Conservation (phyloP, 805 yeast species). For the Saccharomycopsis javanensis region DNA sequence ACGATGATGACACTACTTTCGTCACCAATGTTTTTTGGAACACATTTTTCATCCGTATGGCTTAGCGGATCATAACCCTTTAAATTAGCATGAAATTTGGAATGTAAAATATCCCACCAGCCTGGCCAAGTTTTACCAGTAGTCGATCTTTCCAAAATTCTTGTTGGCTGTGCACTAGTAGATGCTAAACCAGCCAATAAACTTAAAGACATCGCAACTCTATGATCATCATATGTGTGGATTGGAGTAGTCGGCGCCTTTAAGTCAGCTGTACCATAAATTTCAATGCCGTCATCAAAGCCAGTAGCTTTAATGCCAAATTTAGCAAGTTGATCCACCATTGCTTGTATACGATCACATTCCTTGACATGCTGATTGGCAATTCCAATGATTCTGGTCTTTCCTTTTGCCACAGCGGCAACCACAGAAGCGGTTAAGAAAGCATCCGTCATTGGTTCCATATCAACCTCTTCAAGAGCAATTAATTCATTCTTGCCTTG, state of each 20-base stretch:
- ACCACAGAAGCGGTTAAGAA: slow-evolving; percentile 93
- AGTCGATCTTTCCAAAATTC: slow-evolving; percentile 78
- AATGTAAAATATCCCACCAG: slow-evolving; percentile 93
- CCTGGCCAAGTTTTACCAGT: slow-evolving; percentile 99
- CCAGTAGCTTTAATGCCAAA: slow-evolving; percentile 84
- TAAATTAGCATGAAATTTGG: slow-evolving; percentile 50
- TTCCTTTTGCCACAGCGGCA: slow-evolving; percentile 60
- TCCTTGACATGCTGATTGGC: slow-evolving; percentile 98
- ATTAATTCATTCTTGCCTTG: slow-evolving; percentile 62
- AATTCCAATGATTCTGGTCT: slow-evolving; percentile 84
- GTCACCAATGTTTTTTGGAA: slow-evolving; percentile 27
- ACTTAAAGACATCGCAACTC: slow-evolving; percentile 97
- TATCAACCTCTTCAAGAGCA: slow-evolving; percentile 71
- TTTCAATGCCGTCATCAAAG: slow-evolving; percentile 85
- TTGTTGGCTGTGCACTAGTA: slow-evolving; percentile 40
- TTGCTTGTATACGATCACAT: slow-evolving; percentile 91
- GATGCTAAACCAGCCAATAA: slow-evolving; percentile 65
- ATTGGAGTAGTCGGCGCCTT: slow-evolving; percentile 47
- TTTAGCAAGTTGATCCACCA: slow-evolving; percentile 79
- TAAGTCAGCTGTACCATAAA: slow-evolving; percentile 58
- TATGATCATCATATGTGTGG: slow-evolving; percentile 84
- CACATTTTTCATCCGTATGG: neutral
- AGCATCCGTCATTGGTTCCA: slow-evolving; percentile 99
- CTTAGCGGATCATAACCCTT: slow-evolving; percentile 57
- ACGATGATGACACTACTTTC: slow-evolving; percentile 62